Base-by-base conservation (phyloP, 1,284 basidiomycete genomes). In the Chiua sp. region DNA sequence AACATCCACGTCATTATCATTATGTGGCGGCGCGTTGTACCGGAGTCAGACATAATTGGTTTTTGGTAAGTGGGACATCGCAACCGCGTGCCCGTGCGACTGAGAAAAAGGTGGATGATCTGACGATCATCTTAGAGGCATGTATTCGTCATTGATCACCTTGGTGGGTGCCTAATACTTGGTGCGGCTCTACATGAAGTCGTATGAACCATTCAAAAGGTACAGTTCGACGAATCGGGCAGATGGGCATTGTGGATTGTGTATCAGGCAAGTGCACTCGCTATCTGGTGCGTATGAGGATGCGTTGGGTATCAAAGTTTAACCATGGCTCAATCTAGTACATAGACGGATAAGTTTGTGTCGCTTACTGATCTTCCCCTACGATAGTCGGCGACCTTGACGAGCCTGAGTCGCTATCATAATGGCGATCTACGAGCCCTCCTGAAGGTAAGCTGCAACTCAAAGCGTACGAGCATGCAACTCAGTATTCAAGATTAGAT, bases 121-220 rank as follows among this genome's bases (percentile, higher is more conserved):
- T 90, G 26, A 85, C 85, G 3, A 80, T 96, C 53, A 87, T 93
- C 42, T 79, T 96, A 33, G 95, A 98, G 82, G 93, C 91, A 60
- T 47, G 7, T 42, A 12, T 39, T 13, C 5, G 2, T 28, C 44
- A 18, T 48, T 55, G 12, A 33, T 33, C 15, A 30, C 33, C 30
- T 4, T 6, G 8, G 2, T 49, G 28, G 22, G 18, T 7, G 18
- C 18, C n/a, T 62, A 48, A 63, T 42, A 39, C 44, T 37, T 13
- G 35, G 22, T 39, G n/a, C 59, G 95, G 92, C 82, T 98, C 1
- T 95, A 93, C 69, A 96, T 92, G 2, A 93, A 95, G 70, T 84
- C 96, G 2, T 96, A 97, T 71, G 91, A 96, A 65, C 74, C 94
- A 12, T 94, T 96, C 80, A 96, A 95, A 76, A 89, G 87, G 64